Evolutionary conservation across 1,139 yeast species (phyloP), one percentile per base, ranked within the genome.

Genomic region (Saccharomyces hybrid): DNA sequence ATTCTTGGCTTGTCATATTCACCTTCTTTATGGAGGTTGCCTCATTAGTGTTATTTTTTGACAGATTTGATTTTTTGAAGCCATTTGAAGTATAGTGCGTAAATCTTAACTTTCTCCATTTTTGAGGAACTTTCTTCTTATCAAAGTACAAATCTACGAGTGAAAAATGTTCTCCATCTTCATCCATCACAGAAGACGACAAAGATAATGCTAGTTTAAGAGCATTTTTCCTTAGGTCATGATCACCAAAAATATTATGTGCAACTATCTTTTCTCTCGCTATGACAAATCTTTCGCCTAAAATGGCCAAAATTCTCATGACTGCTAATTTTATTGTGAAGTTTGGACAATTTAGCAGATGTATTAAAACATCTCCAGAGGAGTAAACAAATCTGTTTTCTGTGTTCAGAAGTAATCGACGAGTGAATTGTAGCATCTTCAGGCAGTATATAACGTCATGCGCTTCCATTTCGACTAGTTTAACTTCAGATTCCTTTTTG

Each of bases 371-470:
- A 56, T 86, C 87, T 49, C 80, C 74, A 38, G 91, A 84, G 19
- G 84, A 75, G 69, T 88, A 91, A 16, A 88, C 76, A 53, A 78
- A 78, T 58, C 88, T 77, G 63, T 84, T 84, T 26, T 83, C 76
- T 58, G 95, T 86, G 62, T 87, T 83, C 48, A 84, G 88, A 52
- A 90, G 72, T 50, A 91, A 73, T 56, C 81, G 71, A 41, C 79
- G 76, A 0, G 93, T 78, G 64, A 88, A 89, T 12, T 77, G 74
- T 49, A 88, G 73, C 52, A 89, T 75, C 1, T 84, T 72, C 0
- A 78, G 71, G 44, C 84, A 67, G 9, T 83, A 60, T 0, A 57
- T 62, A 31, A 72, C 76, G 60, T 88, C 95, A 0, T 69, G 69
- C 0, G 61, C 55, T 0, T 73, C 65, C 58, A 88, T 75, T 16